Evolutionary conservation across 2,329 filamentous ascomycete species (phyloP).

Genomic region (Pseudogymnoascus pannorum): DNA sequence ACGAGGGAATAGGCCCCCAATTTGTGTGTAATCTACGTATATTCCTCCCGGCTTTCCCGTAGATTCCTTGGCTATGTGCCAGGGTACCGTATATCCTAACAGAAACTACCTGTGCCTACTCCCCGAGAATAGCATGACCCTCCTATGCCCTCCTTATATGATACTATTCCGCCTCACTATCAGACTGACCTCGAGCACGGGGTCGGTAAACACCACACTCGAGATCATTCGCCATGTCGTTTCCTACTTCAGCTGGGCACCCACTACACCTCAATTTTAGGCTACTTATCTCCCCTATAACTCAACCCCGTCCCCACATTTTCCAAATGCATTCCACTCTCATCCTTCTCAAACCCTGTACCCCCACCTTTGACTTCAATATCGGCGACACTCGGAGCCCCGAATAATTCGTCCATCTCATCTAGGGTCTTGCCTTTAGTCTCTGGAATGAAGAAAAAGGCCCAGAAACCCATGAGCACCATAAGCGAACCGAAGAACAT

Average conservation of each 20-base stretch:
- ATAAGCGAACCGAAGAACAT: conserved; percentile 38
- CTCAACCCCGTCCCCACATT: background rate
- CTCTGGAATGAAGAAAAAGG: conserved; percentile 39
- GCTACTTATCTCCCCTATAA: background rate
- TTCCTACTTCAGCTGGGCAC: background rate
- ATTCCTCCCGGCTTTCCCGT: too few species aligned
- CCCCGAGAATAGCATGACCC: background rate
- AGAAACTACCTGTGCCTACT: too few species aligned
- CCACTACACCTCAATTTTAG: background rate
- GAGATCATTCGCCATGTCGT: background rate
- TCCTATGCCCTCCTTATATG: background rate
- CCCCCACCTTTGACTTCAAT: conserved; percentile 43
- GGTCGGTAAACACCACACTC: too few species aligned
- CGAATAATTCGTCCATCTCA: conserved; percentile 36
- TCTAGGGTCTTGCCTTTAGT: conserved; percentile 39
- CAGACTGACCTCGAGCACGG: too few species aligned
- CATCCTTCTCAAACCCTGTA: background rate
- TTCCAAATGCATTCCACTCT: background rate
- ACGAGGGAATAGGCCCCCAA: too few species aligned
- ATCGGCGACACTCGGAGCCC: conserved; percentile 33
- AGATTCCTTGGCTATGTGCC: too few species aligned
- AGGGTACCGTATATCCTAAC: too few species aligned
- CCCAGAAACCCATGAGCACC: conserved; percentile 32
- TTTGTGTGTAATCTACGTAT: too few species aligned
- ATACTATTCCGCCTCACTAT: background rate